phyloP scores from a whole-genome alignment of 495 filamentous ascomycete genomes.

The Glonium stellatum region DNA sequence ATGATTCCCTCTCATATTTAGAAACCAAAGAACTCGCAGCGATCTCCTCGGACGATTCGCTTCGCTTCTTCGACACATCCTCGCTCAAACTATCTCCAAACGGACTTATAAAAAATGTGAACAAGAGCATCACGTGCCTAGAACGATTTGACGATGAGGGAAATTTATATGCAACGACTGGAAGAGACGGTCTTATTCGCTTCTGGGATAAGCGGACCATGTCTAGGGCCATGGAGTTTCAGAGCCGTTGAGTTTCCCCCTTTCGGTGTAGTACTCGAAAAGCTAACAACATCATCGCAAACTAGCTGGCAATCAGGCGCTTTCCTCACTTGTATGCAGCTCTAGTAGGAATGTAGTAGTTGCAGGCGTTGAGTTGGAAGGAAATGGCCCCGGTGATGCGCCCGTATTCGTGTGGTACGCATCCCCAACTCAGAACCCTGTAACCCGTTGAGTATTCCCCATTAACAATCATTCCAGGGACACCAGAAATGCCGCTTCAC shows the following conservation, averaged over 20 bases:
- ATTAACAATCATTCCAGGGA: slow-evolving; percentile 51
- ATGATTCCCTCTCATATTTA: slow-evolving; percentile 15
- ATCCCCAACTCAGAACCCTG: too few relatives aligned
- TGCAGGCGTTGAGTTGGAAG: slow-evolving; percentile 71
- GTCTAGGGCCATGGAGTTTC: slow-evolving; percentile 19
- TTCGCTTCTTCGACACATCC: slow-evolving; percentile 48
- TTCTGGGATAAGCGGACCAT: slow-evolving; percentile 49
- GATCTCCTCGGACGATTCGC: slow-evolving; percentile 43
- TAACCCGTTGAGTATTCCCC: too few relatives aligned
- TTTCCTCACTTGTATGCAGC: slow-evolving; percentile 64
- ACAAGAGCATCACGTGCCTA: slow-evolving; percentile 53
- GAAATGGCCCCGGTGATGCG: slow-evolving; percentile 52
- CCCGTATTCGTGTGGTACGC: slow-evolving; percentile 66
- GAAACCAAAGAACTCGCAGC: slow-evolving; percentile 26
- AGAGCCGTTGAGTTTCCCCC: slow-evolving; percentile 17
- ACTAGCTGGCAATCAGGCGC: slow-evolving; percentile 41
- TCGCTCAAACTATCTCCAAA: slow-evolving; percentile 19
- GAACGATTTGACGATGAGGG: slow-evolving; percentile 39
- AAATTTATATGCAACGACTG: slow-evolving; percentile 49
- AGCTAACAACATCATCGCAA: background rate
- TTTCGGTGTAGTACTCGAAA: slow-evolving; percentile 4
- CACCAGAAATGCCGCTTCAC: slow-evolving; percentile 49
- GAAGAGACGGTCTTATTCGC: slow-evolving; percentile 54
- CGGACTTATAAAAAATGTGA: slow-evolving; percentile 39
- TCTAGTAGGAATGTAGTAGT: slow-evolving; percentile 53